Conservation (phyloP, 1,139 yeast species). For the Yamadazyma buinensis region DNA sequence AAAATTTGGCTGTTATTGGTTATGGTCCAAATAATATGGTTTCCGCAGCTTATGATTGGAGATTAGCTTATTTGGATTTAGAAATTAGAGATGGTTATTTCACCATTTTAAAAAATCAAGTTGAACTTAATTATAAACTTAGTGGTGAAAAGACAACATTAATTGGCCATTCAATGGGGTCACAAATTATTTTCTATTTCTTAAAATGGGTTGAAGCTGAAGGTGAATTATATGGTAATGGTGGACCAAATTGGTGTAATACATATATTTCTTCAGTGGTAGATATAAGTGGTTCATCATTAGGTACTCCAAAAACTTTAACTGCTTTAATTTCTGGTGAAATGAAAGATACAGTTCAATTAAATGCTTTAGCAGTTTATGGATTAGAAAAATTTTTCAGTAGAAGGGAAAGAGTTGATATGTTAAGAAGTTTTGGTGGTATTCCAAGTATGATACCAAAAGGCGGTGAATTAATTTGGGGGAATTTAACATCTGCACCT, state of each 20-base stretch:
- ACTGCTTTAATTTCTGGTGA: conserved; percentile 93
- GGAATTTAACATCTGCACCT: conserved; percentile 53
- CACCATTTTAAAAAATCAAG: conserved; percentile 63
- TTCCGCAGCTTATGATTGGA: conserved; percentile 95
- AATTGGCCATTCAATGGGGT: conserved; percentile 95
- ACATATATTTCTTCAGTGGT: conserved; percentile 74
- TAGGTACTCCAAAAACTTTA: conserved; percentile 93
- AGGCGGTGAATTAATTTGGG: conserved; percentile 92
- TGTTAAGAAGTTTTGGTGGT: conserved; percentile 88
- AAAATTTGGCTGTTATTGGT: conserved; percentile 89
- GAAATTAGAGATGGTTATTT: conserved; percentile 87
- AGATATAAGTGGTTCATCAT: conserved; percentile 80
- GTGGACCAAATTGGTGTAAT: conserved; percentile 86
- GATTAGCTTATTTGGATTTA: conserved; percentile 82
- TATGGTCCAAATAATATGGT: conserved; percentile 89
- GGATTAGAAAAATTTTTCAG: conserved; percentile 94
- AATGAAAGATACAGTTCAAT: conserved; percentile 95
- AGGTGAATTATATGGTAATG: conserved; percentile 78
- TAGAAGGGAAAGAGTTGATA: conserved; percentile 79
- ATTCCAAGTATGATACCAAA: conserved; percentile 94
- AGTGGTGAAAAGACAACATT: conserved; percentile 74
- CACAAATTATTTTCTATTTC: conserved; percentile 83
- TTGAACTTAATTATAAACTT: conserved; percentile 50
- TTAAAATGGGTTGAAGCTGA: conserved; percentile 94
- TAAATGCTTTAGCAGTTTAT: conserved; percentile 87